Conservation (phyloP, 345 rosid genomes). For the Linum usitatissimum region DNA sequence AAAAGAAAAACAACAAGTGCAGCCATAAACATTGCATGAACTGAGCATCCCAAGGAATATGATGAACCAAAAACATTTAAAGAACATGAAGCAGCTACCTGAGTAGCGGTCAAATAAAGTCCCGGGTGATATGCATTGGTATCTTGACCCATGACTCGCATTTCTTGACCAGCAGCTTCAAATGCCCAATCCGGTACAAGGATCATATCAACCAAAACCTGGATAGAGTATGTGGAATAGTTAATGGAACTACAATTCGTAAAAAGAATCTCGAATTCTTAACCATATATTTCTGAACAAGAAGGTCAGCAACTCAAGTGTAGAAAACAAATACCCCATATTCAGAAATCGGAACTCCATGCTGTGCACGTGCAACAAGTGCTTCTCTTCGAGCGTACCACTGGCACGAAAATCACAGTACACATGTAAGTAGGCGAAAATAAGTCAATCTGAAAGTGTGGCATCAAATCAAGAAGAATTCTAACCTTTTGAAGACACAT, state of each 20-base stretch:
- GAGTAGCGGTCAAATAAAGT: conserved; percentile 82
- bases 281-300: neutral
- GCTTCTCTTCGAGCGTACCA: conserved; percentile 88
- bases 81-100: conserved; percentile 33
- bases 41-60: no score
- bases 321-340: conserved; percentile 52
- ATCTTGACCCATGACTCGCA: conserved; percentile 93
- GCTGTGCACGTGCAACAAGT: conserved; percentile 73
- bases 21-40: neutral
- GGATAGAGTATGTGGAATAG: conserved; percentile 7
- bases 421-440: conserved; percentile 5
- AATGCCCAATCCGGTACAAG: conserved; percentile 98
- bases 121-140: conserved; percentile 92
- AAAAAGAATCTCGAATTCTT: no score
- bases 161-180: conserved; percentile 99
- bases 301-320: neutral
- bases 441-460: neutral
- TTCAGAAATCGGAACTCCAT: conserved; percentile 93
- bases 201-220: conserved; percentile 93
- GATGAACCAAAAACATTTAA: no score
- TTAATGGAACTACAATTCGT: neutral
- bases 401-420: conserved; percentile 29
- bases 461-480: neutral
- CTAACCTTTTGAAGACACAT: conserved; percentile 72
- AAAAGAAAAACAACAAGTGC: neutral